Evolutionary conservation across 495 filamentous ascomycete genomes (phyloP).

Genomic region (Tuber borchii): DNA sequence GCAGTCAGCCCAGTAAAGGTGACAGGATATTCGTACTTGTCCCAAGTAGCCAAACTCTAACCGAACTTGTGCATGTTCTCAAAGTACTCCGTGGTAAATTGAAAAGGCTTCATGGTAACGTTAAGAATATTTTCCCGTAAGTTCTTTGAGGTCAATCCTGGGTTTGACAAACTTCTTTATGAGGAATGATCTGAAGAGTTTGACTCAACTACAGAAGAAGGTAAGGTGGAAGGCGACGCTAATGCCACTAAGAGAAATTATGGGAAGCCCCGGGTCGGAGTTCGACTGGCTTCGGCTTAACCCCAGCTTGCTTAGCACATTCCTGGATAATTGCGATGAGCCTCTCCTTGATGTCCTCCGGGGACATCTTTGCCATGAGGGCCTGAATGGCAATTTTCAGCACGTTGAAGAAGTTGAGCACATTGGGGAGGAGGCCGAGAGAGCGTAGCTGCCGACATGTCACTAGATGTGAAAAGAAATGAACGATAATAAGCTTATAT

Average conservation of each 20-base stretch:
- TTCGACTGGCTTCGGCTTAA: conserved; percentile 78
- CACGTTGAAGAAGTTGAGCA: conserved; percentile 87
- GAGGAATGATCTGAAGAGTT: conserved; percentile 93
- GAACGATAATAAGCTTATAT: conserved; percentile 47
- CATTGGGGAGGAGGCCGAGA: conserved; percentile 83
- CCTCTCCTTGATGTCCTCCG: conserved; percentile 68
- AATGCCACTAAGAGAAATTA: conserved; percentile 92
- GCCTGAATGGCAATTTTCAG: conserved; percentile 94
- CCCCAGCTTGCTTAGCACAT: conserved; percentile 74
- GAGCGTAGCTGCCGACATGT: conserved; percentile 58
- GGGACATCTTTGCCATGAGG: conserved; percentile 73
- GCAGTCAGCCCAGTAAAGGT: conserved; percentile 7
- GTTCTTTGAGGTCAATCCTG: conserved; percentile 92
- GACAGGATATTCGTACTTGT: conserved; percentile 52
- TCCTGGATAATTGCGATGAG: conserved; percentile 78
- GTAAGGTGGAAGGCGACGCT: conserved; percentile 99
- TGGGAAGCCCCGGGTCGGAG: conserved; percentile 85
- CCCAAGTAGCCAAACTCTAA: conserved; percentile 78
- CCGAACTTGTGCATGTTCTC: conserved; percentile 91
- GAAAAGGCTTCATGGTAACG: conserved; percentile 93
- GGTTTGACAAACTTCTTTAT: conserved; percentile 99
- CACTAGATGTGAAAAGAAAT: conserved; percentile 39
- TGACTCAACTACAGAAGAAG: conserved; percentile 93
- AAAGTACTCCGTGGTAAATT: conserved; percentile 96
- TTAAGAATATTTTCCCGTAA: conserved; percentile 97